Evolutionary conservation across 768 basidiomycete species (phyloP).

Genomic region (Suillus variegatus): DNA sequence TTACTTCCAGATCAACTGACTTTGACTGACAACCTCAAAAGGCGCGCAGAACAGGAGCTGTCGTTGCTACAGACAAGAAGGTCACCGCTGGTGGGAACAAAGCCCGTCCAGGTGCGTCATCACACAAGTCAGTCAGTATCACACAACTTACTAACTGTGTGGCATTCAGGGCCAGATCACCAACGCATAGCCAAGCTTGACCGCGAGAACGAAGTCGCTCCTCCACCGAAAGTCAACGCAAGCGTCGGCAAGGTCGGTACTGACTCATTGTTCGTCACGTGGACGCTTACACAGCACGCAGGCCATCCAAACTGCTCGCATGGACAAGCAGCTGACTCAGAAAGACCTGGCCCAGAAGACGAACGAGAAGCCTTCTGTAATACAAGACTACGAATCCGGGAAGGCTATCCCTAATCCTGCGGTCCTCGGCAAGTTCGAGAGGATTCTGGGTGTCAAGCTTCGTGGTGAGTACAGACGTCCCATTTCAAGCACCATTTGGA

Average conservation of each 20-base stretch:
- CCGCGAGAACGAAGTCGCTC: constrained; percentile 93
- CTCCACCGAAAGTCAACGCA: constrained; percentile 77
- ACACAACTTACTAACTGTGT: background rate
- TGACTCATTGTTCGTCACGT: constrained; percentile 10
- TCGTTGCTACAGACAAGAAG: constrained; percentile 86
- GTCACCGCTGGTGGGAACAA: constrained; percentile 70
- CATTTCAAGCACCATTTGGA: background rate
- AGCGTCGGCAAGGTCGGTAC: constrained; percentile 69
- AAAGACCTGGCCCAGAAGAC: constrained; percentile 92
- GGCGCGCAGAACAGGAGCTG: constrained; percentile 76
- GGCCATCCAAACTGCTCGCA: constrained; percentile 82
- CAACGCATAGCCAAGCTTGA: constrained; percentile 93
- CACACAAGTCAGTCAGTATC: background rate
- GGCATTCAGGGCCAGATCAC: constrained; percentile 77
- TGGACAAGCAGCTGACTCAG: constrained; percentile 80
- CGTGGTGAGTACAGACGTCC: constrained; percentile 59
- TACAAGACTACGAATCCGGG: constrained; percentile 89
- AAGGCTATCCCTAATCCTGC: constrained; percentile 86
- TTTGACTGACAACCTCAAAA: constrained; percentile 28
- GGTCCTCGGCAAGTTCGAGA: constrained; percentile 88
- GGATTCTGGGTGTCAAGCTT: constrained; percentile 82
- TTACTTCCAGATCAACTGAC: background rate
- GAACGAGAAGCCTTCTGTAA: constrained; percentile 87
- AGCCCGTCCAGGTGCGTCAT: constrained; percentile 62
- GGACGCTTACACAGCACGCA: constrained; percentile 30